Base-by-base conservation (phyloP, 306 rosid species). In the Oxytropis ochrocephala region DNA sequence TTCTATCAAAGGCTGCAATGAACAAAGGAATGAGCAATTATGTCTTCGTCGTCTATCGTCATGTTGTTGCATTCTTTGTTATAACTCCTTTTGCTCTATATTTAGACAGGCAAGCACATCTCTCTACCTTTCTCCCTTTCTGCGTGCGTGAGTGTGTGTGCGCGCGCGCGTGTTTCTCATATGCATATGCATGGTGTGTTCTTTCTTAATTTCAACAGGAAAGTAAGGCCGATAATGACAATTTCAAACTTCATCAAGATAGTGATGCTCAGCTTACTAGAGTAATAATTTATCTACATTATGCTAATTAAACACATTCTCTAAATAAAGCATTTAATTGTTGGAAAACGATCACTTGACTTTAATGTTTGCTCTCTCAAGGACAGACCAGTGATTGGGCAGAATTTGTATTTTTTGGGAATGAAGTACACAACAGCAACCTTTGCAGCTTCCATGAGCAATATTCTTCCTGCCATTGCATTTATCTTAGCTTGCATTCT, bases 341-440 rank as follows among this genome's bases (percentile, higher is more conserved):
- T n/a, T n/a, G n/a, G n/a, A n/a, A n/a, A n/a, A n/a, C n/a, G n/a
- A n/a, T n/a, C n/a, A n/a, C n/a, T n/a, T 42, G 13, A 60, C 2
- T 68, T 30, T 63, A 12, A 19, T 63, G 27, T 67, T 47, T 18
- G 33, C 13, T 68, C 73, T 54, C 44, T 60, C 56, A 11, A 33
- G 39, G 53, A 21, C 93, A 92, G 98, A 83, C 98, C 98, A 53
- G 98, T 92, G 8, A 83, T 92, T 43, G 96, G 83, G 21, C 95
- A 87, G 79, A 92, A 87, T 75, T 75, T 92, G 39, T 89, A 81
- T 69, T 92, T 79, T 72, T 19, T 83, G 76, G 98, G 96, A 57
- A 87, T 89, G 95, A 92, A 83, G 73, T 86, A 84, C 78, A 92
- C 98, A 47, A 87, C 92, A 21, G 97, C 97, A 75, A 89, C 96